Evolutionary conservation across 2,329 filamentous ascomycete species (phyloP), one percentile per base, ranked within the genome.

Genomic region (Aspergillus melleus): DNA sequence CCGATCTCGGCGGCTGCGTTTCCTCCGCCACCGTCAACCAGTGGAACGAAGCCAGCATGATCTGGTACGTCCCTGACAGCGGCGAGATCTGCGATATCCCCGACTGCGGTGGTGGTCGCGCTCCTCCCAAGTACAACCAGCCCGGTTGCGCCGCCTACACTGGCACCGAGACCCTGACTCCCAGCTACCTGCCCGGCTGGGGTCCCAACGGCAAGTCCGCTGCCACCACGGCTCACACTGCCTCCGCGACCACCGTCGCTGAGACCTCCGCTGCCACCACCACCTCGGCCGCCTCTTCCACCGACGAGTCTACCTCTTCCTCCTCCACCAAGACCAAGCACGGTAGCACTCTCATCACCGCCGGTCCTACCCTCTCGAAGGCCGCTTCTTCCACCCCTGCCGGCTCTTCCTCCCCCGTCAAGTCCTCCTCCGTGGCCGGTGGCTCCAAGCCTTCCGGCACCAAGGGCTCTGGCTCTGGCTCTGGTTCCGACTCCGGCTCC

Each of bases 91-190:
- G 88, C 80, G 78, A 79, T 11, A 70, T 85, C 62, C 80, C 87
- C 65, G 87, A 90, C 81, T 90, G 88, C 74, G 87, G 88, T 59
- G 88, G 88, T 64, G 88, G 87, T 57, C 81, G 83, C 50, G 88
- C 86, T 9, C 85, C 87, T 3, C 83, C 86, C 61, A 89, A 86
- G 78, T 85, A 83, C 16, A 83, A 80, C 26, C 83, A 86, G 22
- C 87, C 87, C 0, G 87, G 87, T 2, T 90, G 88, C 49, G 66
- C 69, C 0, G 20, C 22, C 9, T 72, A 72, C 57, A 60, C 61
- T 6, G 70, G 70, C 8, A 70, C 70, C 0, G 64, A 57, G 16
- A 67, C 65, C 9, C 49, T 66, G n/a, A 66, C 64, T 2, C 55
- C 66, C 29, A 67, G 62, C 61, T 70, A 69, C 32, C 26, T 70